Conservation (phyloP, 2,329 filamentous ascomycete genomes). For the Fusarium floridanum region DNA sequence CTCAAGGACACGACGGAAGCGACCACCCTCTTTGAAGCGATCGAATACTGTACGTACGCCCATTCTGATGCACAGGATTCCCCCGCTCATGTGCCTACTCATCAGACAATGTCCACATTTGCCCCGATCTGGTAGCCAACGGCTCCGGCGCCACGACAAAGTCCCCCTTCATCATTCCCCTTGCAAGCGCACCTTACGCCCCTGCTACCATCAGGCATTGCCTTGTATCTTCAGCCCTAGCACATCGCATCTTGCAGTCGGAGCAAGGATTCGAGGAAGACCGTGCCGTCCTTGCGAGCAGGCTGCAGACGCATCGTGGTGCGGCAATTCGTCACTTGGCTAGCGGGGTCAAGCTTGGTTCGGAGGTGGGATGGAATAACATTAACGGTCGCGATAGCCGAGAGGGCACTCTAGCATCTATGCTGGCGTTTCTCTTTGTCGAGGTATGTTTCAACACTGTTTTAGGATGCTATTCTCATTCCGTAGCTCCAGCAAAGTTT, state of each 20-base stretch:
- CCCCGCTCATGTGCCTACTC: neutral
- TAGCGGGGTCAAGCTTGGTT: slow-evolving; percentile 1
- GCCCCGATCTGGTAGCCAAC: slow-evolving; percentile 35
- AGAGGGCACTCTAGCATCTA: slow-evolving; percentile 11
- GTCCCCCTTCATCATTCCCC: slow-evolving; percentile 20
- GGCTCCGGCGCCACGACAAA: slow-evolving; percentile 7
- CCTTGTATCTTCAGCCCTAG: slow-evolving; percentile 24
- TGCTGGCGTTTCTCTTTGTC: slow-evolving; percentile 28
- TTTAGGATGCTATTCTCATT: neutral
- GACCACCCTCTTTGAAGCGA: slow-evolving; percentile 6
- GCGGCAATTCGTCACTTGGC: slow-evolving; percentile 30
- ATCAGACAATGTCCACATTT: slow-evolving; percentile 34
- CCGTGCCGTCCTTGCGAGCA: slow-evolving; percentile 4
- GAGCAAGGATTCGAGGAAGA: slow-evolving; percentile 11
- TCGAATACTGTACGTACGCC: slow-evolving; percentile 21
- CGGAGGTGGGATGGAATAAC: neutral
- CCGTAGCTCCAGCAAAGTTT: slow-evolving; percentile 30
- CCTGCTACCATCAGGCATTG: slow-evolving; percentile 19
- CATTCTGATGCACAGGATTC: neutral
- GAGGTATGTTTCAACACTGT: slow-evolving; percentile 21
- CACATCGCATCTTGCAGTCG: slow-evolving; percentile 32
- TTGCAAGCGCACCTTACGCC: slow-evolving; percentile 4
- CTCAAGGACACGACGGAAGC: slow-evolving; percentile 7
- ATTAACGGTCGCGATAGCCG: neutral
- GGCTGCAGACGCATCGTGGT: slow-evolving; percentile 32